Base-by-base conservation (phyloP, 495 filamentous ascomycete species). In the Hypoxylon fuscum region DNA sequence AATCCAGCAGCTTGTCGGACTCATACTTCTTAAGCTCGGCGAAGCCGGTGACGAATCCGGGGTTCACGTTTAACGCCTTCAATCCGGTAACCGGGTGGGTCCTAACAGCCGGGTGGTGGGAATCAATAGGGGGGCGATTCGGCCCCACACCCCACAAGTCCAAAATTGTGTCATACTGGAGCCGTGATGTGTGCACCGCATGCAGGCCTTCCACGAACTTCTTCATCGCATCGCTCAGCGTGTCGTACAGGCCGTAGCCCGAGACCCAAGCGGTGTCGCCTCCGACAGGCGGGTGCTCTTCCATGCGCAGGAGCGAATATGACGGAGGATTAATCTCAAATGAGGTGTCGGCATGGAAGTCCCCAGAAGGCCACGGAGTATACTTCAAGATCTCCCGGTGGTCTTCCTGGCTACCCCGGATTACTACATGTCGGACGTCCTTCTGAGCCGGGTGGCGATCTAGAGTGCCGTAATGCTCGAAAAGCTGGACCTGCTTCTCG, bases 1-100 rank as follows among this genome's bases (percentile, higher is more conserved):
- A 83, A 27, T 83, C 77, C 2, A 84, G 72, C 12, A 83, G 64
- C 56, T 77, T 78, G 45, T 85, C 81, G 8, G 76, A 79, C 62
- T 85, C 83, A n/a, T 64, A 53, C 46, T 81, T 83, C 69, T 83
- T 84, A 12, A 83, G 73, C 66, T 83, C 81, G 4, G 81, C 80
- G 56, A 84, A 81, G 2, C 77, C 80, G 10, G 78, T 81, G 4
- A 80, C 77, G 55, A 81, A 84, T 0, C 77, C 79, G 3, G 73
- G 67, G 56, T 84, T 84, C 14, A 84, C 70, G 53, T 84, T 80
- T 25, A 82, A 64, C 14, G 81, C 75, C 59, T 82, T 83, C 15
- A 82, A 68, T 2, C 77, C 74, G 6, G 83, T 84, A 3, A 84
- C 81, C 0, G 83, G 82, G 58, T 85, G 82, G 9, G 82, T 85